Conservation (phyloP, 2,329 filamentous ascomycete genomes). For the Alternaria triticimaculans region DNA sequence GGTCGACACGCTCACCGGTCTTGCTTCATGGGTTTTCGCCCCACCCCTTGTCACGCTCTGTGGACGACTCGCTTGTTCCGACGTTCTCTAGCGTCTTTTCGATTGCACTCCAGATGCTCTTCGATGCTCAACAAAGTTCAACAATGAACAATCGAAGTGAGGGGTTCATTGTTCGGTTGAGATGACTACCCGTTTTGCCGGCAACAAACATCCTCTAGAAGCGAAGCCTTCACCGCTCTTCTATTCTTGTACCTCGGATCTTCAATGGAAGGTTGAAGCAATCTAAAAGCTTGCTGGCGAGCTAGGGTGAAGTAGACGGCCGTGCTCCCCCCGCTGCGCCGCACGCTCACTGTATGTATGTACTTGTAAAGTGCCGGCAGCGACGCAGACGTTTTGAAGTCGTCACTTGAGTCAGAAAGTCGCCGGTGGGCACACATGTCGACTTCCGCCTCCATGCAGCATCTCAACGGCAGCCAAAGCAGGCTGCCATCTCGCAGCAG, state of each 20-base stretch:
- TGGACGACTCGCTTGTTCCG: constrained; percentile 35
- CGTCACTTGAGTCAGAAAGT: constrained; percentile 5
- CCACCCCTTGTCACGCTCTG: constrained; percentile 31
- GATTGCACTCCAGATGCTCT: constrained; percentile 32
- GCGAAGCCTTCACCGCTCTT: constrained; percentile 41
- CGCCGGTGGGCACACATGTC: constrained; percentile 17
- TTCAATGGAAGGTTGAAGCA: constrained; percentile 27
- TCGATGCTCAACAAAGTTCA: constrained; percentile 31
- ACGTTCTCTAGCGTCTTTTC: constrained; percentile 43
- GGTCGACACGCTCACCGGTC: constrained; percentile 33
- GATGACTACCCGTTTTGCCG: constrained; percentile 36
- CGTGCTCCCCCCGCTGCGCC: constrained; percentile 28
- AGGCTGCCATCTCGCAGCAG: constrained; percentile 31
- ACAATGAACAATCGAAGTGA: constrained; percentile 26
- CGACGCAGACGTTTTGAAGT: neutral
- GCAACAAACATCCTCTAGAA: constrained; percentile 20
- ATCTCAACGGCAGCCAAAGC: constrained; percentile 31
- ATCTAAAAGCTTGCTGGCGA: constrained; percentile 31
- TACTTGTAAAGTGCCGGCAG: constrained; percentile 16
- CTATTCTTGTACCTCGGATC: constrained; percentile 33
- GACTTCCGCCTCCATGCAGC: constrained; percentile 32
- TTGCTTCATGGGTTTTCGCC: constrained; percentile 25
- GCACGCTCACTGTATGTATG: constrained; percentile 15
- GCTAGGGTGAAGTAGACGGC: constrained; percentile 29
- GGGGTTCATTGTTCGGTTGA: constrained; percentile 29